These are phyloP conservation scores for Carex littledalei DNA, from an alignment of 176 grass and related monocot species.

Conservation along the genomic window DNA sequence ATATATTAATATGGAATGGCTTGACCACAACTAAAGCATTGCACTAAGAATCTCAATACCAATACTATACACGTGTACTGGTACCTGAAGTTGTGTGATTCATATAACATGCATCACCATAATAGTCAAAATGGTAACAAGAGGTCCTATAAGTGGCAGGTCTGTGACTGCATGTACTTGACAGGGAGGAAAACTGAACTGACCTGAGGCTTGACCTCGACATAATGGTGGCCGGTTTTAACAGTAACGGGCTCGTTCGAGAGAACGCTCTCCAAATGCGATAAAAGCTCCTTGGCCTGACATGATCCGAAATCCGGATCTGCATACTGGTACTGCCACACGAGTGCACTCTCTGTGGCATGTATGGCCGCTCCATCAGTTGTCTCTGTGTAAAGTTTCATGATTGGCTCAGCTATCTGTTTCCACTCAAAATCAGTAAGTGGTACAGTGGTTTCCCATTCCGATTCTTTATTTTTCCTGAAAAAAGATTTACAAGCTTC, in stretches of 20 bases:
- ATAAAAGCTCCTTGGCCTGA: conserved; percentile 49
- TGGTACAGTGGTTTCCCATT: conserved; percentile 25
- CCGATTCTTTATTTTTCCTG: conserved; percentile 29
- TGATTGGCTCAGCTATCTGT: conserved; percentile 51
- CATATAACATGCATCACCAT: background rate
- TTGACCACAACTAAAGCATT: background rate
- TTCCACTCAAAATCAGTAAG: conserved; percentile 41
- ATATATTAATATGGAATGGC: background rate
- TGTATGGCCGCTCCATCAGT: conserved; percentile 46
- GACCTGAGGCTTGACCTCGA: conserved; percentile 53
- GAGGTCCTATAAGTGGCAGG: background rate
- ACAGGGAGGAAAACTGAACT: background rate
- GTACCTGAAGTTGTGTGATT: background rate
- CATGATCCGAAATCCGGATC: conserved; percentile 56
- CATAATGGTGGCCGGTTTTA: conserved; percentile 30
- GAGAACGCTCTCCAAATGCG: conserved; percentile 49
- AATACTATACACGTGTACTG: background rate
- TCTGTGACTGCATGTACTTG: background rate
- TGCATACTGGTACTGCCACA: conserved; percentile 46
- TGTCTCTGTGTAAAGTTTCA: conserved; percentile 43
- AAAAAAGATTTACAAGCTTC: conserved; percentile 1
- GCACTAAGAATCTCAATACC: background rate
- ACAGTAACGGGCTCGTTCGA: conserved; percentile 36
- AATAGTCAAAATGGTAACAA: background rate
- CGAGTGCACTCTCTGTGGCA: conserved; percentile 33